Evolutionary conservation across 257 asterid species (phyloP).

Genomic region (Lithospermum erythrorhizon): DNA sequence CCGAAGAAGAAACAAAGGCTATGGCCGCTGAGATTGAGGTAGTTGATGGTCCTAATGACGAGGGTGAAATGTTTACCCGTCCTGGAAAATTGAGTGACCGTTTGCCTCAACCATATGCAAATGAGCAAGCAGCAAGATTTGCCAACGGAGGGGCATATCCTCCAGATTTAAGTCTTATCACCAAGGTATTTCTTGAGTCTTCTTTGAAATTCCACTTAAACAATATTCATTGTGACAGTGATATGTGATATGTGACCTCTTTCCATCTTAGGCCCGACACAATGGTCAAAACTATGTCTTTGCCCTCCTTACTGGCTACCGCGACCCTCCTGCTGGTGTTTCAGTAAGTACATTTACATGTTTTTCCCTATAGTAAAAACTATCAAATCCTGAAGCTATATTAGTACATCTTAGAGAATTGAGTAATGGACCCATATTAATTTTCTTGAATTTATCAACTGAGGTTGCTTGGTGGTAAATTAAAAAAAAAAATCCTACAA

Average conservation of each 20-base stretch:
- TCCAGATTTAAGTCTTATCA: slow-evolving; percentile 61
- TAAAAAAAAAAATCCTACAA: neutral
- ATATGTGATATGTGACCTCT: slow-evolving; percentile 11
- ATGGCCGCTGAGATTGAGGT: slow-evolving; percentile 96
- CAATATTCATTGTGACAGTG: slow-evolving; percentile 3
- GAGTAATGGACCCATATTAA: neutral
- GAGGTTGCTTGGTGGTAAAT: neutral
- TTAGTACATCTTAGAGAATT: neutral
- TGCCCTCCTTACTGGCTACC: slow-evolving; percentile 68
- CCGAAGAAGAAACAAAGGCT: slow-evolving; percentile 89
- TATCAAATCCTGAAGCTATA: neutral
- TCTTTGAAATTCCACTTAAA: neutral
- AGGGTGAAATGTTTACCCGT: slow-evolving; percentile 88
- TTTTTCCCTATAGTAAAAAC: neutral
- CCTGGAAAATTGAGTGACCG: slow-evolving; percentile 90
- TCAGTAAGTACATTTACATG: slow-evolving; percentile 35
- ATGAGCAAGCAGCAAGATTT: slow-evolving; percentile 86
- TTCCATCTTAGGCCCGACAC: slow-evolving; percentile 57
- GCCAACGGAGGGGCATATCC: slow-evolving; percentile 97
- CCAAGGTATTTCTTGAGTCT: slow-evolving; percentile 44
- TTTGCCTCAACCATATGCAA: slow-evolving; percentile 75
- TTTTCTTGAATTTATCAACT: neutral
- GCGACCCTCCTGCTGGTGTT: slow-evolving; percentile 74
- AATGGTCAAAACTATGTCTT: slow-evolving; percentile 71
- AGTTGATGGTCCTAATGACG: slow-evolving; percentile 87